Conservation (phyloP, 805 yeast species). For the Yarrowia sp. region DNA sequence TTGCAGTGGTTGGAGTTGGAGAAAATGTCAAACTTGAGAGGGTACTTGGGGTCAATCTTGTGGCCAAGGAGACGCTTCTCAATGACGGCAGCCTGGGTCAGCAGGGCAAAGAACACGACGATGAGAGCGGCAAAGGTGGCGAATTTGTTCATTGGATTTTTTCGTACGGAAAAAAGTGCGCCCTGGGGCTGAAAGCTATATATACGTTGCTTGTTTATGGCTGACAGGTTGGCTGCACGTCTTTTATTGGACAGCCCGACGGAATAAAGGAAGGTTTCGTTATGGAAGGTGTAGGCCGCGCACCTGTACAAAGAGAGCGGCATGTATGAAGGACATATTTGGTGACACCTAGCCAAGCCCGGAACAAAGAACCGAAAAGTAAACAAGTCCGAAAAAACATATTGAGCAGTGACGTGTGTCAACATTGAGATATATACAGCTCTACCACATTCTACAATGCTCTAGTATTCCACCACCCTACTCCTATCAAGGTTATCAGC, state of each 20-base stretch:
- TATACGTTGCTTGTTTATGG: slow-evolving; percentile 6
- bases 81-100: slow-evolving; percentile 22
- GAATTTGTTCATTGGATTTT: background rate
- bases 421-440: no score
- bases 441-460: no score
- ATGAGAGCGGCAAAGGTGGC: slow-evolving; percentile 5
- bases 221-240: background rate
- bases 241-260: background rate
- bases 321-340: background rate
- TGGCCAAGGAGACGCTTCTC: slow-evolving; percentile 15
- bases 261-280: background rate
- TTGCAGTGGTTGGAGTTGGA: slow-evolving; percentile 28
- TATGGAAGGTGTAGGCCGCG: background rate
- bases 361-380: background rate
- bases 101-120: slow-evolving; percentile 5
- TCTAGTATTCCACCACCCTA: no score
- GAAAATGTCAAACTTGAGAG: slow-evolving; percentile 25
- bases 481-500: slow-evolving; percentile 11
- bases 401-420: background rate
- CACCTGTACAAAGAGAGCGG: background rate
- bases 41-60: slow-evolving; percentile 27
- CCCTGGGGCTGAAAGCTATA: background rate
- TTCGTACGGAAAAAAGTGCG: background rate
- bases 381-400: background rate
- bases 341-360: background rate